phyloP scores from a whole-genome alignment of 208 protist genomes.

The Acanthamoeba healyi region DNA sequence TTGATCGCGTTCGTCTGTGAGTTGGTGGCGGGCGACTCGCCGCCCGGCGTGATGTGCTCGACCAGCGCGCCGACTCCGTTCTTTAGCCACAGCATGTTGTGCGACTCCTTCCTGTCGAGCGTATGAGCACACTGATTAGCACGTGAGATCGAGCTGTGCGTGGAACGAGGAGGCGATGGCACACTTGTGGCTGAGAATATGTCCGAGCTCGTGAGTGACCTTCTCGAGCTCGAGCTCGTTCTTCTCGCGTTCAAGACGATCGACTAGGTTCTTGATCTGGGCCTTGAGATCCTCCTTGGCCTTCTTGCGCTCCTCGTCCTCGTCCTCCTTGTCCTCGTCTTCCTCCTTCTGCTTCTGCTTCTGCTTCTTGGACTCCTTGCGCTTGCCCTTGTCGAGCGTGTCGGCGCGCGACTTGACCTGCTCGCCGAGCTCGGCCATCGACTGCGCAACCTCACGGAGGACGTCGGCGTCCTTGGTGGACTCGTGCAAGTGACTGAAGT shows the following conservation, averaged over 20 bases:
- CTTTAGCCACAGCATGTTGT: slow-evolving; percentile 53
- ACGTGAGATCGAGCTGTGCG: too few species aligned
- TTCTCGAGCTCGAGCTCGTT: slow-evolving; percentile 31
- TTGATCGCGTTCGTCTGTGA: slow-evolving; percentile 13
- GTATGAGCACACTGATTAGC: background rate
- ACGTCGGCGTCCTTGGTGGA: background rate
- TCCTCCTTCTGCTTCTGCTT: background rate
- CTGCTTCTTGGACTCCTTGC: background rate
- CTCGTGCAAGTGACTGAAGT: background rate
- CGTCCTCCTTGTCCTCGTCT: slow-evolving; percentile 13
- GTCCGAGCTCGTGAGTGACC: background rate
- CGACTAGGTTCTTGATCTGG: slow-evolving; percentile 15
- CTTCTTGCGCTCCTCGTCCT: background rate
- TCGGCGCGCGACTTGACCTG: background rate
- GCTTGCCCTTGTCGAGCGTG: background rate
- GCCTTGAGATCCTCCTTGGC: slow-evolving; percentile 37
- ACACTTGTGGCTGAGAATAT: background rate
- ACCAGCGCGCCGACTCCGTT: background rate
- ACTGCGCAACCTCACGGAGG: background rate
- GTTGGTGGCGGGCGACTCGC: background rate
- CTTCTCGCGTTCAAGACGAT: background rate
- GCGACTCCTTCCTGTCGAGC: slow-evolving; percentile 21
- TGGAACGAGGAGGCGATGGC: too few species aligned
- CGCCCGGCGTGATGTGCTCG: background rate
- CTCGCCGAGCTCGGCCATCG: slow-evolving; percentile 10